phyloP scores from a whole-genome alignment of 441 rosid species.

The Macaranga tanarius region DNA sequence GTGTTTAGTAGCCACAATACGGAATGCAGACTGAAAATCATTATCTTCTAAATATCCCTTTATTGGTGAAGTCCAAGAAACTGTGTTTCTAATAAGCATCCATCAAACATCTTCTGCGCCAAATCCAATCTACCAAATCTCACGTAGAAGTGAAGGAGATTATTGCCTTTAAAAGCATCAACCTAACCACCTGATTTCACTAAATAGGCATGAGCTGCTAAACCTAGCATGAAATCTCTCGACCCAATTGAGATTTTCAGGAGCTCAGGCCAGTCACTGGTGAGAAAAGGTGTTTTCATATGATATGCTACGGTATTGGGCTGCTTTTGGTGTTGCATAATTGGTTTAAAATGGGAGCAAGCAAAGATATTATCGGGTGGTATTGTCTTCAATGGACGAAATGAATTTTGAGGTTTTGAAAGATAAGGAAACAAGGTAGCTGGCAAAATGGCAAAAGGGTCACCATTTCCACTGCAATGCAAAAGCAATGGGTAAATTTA shows the following conservation, averaged over 20 bases:
- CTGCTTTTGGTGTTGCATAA: background rate
- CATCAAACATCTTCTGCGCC: conserved; percentile 33
- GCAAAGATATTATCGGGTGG: background rate
- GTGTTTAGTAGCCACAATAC: too few species aligned
- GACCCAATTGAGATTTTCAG: conserved; percentile 31
- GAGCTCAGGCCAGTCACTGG: conserved; percentile 35
- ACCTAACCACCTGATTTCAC: background rate
- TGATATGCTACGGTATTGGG: background rate
- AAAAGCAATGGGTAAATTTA: too few species aligned
- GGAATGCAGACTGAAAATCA: conserved; percentile 21
- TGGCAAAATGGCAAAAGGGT: background rate
- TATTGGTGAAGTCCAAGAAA: conserved; percentile 36
- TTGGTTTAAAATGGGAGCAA: background rate
- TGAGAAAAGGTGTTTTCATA: conserved; percentile 12
- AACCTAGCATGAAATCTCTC: conserved; percentile 18
- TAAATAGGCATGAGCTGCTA: conserved; percentile 9
- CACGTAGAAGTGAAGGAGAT: conserved; percentile 21
- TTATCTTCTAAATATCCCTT: conserved; percentile 32
- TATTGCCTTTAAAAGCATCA: conserved; percentile 28
- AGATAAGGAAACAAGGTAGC: conserved; percentile 1
- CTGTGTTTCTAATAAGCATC: conserved; percentile 28
- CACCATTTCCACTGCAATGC: too few species aligned
- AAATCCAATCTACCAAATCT: conserved; percentile 21
- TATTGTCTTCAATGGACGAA: background rate
- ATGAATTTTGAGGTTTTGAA: conserved; percentile 4